Evolutionary conservation across 2,329 filamentous ascomycete species (phyloP), one percentile per base, ranked within the genome.

Genomic region (Aspergillus transmontanensis): DNA sequence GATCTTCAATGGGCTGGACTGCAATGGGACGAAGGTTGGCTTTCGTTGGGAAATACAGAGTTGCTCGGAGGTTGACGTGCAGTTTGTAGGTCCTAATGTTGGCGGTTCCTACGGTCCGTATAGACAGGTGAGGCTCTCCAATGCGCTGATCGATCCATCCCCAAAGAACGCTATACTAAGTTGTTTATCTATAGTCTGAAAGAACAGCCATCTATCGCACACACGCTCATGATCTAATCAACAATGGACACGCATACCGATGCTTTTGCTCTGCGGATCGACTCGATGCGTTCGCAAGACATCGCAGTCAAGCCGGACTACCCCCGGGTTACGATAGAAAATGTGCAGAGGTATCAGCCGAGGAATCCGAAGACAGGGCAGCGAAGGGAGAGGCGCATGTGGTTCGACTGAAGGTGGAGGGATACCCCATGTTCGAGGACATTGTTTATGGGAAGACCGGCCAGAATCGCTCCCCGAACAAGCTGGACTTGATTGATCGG

Each of bases 1-100:
- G 94, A 98, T 74, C 79, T 99, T 59, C 84, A 85, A 79, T 99
- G 95, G 95, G 91, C 93, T 21, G 93, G 94, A 0, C 81, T 99
- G 36, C 82, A 90, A 59, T 99, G 94, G 94, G 94, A 97, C 78
- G 96, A 99, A 87, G 94, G 89, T 89, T 71, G 45, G 71, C 48
- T 19, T 57, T 30, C 14, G 59, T 58, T 45, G 62, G 69, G 61
- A 66, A 62, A 28, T 28, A 34, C 21, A 30, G 36, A 21, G 58
- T 66, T 26, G 63, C 16, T 23, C 34, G 34, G 54, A 57, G 51
- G 32, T 45, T 57, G 46, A 60, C 23, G 46, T 41, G 58, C 23
- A 32, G 32, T 16, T 30, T 45, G 41, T 66, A 91, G 90, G 94
- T 3, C 95, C 95, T 4, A 86, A 91, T 71, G 84, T 92, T 45